These are phyloP conservation scores for Akebia trifoliata DNA, from an alignment of 164 flowering plant genomes.

Conservation along the genomic window DNA sequence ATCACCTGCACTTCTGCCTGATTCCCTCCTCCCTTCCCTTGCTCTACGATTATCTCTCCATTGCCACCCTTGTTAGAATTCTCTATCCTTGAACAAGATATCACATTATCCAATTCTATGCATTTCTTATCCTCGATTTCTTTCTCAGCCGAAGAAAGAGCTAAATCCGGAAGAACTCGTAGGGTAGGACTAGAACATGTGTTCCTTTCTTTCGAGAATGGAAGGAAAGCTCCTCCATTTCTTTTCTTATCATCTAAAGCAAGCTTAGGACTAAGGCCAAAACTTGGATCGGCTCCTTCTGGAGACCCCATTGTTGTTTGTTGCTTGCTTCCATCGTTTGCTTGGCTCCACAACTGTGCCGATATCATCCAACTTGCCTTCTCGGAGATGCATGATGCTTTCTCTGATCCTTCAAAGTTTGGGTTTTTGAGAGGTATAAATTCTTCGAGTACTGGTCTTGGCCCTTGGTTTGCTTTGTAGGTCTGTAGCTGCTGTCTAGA, in stretches of 20 bases:
- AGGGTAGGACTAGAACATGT: slow-evolving; percentile 20
- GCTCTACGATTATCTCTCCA: slow-evolving; percentile 27
- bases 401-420: slow-evolving; percentile 35
- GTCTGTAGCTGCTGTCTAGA: slow-evolving; percentile 75
- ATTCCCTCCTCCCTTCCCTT: slow-evolving; percentile 35
- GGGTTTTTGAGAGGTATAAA: slow-evolving; percentile 79
- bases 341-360: slow-evolving; percentile 86
- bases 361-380: slow-evolving; percentile 92
- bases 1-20: too few relatives aligned
- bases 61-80: slow-evolving; percentile 22
- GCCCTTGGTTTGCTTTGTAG: slow-evolving; percentile 34
- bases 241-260: slow-evolving; percentile 56
- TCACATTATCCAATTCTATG: slow-evolving; percentile 27
- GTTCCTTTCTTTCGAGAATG: slow-evolving; percentile 69
- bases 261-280: slow-evolving; percentile 41
- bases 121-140: slow-evolving; percentile 47
- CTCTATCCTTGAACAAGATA: slow-evolving; percentile 33
- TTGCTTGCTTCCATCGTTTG: slow-evolving; percentile 36
- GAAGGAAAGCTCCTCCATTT: slow-evolving; percentile 82
- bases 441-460: slow-evolving; percentile 76
- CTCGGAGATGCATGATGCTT: slow-evolving; percentile 35
- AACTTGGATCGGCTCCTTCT: slow-evolving; percentile 37
- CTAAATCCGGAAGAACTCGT: slow-evolving; percentile 53
- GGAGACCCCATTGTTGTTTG: slow-evolving; percentile 23
- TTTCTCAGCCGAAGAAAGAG: slow-evolving; percentile 69